Evolutionary conservation across 176 grass and related monocot genomes (phyloP), one percentile per base, ranked within the genome.

Genomic region (Phragmites australis): DNA sequence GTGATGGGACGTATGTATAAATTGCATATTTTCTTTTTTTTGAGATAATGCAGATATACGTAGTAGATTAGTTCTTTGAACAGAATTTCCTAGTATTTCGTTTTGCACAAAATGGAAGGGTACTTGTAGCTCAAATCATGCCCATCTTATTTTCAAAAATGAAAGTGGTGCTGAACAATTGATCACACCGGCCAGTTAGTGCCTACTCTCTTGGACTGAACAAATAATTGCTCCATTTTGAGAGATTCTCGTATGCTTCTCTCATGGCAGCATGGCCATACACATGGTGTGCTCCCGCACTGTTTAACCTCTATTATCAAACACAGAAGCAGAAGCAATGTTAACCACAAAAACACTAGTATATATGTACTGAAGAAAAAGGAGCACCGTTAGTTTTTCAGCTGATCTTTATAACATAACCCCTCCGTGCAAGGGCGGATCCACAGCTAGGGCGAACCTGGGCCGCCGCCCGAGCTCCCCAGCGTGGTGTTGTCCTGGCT

Each of bases 201-300:
- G 52, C 11, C 52, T 63, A 52, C 32, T 61, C 78, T 44, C 37
- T 82, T 77, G 72, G 63, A 76, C 64, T 61, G 78, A 70, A 70
- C 72, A 77, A 52, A 76, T 81, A 27, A 87, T 82, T 76, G 44
- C 32, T 34, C 12, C 30, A 9, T 25, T 25, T 29, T 53, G 22
- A 21, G 21, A 66, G 30, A 29, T 26, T 51, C 56, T n/a, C 49
- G 55, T 87, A 52, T 60, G 58, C 29, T 49, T 51, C 29, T 53
- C 49, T 77, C 30, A 55, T 41, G 69, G 55, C 29, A 49, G 39
- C 69, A 5, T 47, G 59, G 21, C 59, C 58, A 47, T 13, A 51
- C 51, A 84, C 72, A 43, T 48, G 72, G 50, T 41, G n/a, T 65
- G 67, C 37, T 22, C 46, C 67, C 67, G 18, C 52, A 45, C 34